Conservation (phyloP, 2,329 filamentous ascomycete species). For the Chaetomium strumarium region DNA sequence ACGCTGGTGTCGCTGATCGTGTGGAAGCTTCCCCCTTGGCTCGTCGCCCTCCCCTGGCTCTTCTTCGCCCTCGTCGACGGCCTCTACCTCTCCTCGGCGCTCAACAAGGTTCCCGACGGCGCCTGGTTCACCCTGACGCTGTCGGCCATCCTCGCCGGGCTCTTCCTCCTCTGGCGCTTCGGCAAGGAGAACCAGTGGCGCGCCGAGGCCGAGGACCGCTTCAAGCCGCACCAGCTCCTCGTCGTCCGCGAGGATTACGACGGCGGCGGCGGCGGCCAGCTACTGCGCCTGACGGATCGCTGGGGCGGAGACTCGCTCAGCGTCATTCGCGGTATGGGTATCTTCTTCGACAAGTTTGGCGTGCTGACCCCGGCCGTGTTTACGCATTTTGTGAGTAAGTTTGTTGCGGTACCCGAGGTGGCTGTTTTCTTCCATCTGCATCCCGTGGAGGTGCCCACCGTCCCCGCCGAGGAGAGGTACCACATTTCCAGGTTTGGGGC, state of each 20-base stretch:
- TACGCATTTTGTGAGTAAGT: constrained; percentile 66
- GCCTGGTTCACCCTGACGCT: constrained; percentile 73
- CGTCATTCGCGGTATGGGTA: constrained; percentile 52
- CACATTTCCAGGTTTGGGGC: constrained; percentile 35
- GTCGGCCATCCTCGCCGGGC: constrained; percentile 51
- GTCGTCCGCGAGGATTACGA: constrained; percentile 26
- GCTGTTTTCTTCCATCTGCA: constrained; percentile 71
- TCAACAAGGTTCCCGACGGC: constrained; percentile 68
- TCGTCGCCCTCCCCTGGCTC: constrained; percentile 59
- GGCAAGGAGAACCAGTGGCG: constrained; percentile 74
- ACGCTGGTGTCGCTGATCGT: constrained; percentile 65
- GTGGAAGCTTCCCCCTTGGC: constrained; percentile 56
- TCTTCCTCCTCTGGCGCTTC: constrained; percentile 72
- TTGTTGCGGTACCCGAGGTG: constrained; percentile 60
- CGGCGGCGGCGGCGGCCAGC: constrained; percentile 16
- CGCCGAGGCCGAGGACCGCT: constrained; percentile 58
- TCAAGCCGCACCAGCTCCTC: constrained; percentile 43
- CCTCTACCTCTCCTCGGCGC: constrained; percentile 61
- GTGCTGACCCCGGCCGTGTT: constrained; percentile 55
- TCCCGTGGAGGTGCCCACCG: constrained; percentile 53
- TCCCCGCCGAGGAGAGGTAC: constrained; percentile 44
- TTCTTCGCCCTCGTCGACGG: constrained; percentile 62
- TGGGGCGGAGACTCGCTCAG: too few species aligned
- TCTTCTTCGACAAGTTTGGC: constrained; percentile 76
- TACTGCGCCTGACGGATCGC: constrained; percentile 36